Base-by-base conservation (phyloP, 768 basidiomycete genomes). In the Termitomyces sp. region DNA sequence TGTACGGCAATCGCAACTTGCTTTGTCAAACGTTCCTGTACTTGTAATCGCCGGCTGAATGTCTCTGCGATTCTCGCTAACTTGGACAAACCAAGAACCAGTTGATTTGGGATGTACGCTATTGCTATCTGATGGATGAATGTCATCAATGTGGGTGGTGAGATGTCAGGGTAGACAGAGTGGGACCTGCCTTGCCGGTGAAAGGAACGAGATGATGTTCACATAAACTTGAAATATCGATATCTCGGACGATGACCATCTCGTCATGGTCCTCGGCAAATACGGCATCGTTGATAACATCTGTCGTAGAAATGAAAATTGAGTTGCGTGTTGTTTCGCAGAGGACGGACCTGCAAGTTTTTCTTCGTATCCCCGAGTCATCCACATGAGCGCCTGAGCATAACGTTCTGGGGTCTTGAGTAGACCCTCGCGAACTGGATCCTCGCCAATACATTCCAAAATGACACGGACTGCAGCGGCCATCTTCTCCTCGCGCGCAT, bases 181-280 rank as follows among this genome's bases (percentile, higher is more conserved):
- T 13, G 52, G 49, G 46, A 70, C 87, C 56, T 61, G 93, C 96
- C 77, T 97, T 97, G 62, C 96, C 97, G 31, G 89, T 94, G 75
- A 98, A 98, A 18, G 97, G 97, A 29, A 98, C 94, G 57, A 99
- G 80, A 70, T 99, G 97, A 68, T 99, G 97, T 76, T 99, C 97
- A 73, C 97, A 99, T 56, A 99, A 75, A 67, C 93, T 96, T 43
- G 93, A 97, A 56, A 99, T 87, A 68, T 97, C 92, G 64, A 99
- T 98, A 68, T 99, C 95, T 56, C 91, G 85, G 53, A 99, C 96
- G 56, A 99, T 84, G 39, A 99, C 97, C 94, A 99, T 96, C 72
- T 99, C 97, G 64, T 98, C 97, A 75, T 99, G 97, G 72, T 99
- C 94, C 71, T 99, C 97, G 41, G 93, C 88, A 68, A 99, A 99